These are phyloP conservation scores for Metschnikowia lachancei DNA, from an alignment of 805 yeast species.

Conservation along the genomic window DNA sequence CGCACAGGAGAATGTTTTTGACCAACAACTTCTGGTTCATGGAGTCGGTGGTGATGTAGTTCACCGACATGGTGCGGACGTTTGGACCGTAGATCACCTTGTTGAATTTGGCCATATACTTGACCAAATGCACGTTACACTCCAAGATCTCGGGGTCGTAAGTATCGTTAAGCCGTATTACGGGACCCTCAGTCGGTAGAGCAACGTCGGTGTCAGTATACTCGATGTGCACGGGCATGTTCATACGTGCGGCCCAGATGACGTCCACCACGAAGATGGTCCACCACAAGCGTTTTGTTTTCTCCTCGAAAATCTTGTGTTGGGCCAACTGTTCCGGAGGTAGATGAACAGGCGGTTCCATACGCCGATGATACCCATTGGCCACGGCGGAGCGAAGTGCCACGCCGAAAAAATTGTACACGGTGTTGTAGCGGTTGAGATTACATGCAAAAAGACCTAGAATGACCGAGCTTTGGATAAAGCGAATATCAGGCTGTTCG, in stretches of 20 bases:
- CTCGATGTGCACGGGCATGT: conserved; percentile 39
- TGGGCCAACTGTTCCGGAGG: conserved; percentile 1
- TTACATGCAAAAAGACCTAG: conserved; percentile 39
- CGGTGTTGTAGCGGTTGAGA: conserved; percentile 37
- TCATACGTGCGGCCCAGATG: conserved; percentile 40
- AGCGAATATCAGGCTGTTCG: conserved; percentile 30
- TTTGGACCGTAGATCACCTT: conserved; percentile 41
- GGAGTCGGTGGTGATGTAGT: conserved; percentile 40
- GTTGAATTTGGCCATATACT: conserved; percentile 36
- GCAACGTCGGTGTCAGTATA: conserved; percentile 45
- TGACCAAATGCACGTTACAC: conserved; percentile 39
- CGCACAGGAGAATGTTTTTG: conserved; percentile 29
- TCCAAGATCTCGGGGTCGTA: conserved; percentile 33
- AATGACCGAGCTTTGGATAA: conserved; percentile 34
- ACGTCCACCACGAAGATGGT: conserved; percentile 39
- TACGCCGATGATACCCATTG: conserved; percentile 37
- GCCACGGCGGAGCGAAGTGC: conserved; percentile 40
- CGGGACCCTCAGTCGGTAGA: conserved; percentile 35
- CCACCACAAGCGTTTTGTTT: conserved; percentile 43
- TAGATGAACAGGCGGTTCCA: conserved; percentile 10
- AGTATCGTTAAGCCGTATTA: conserved; percentile 26
- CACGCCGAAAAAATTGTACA: conserved; percentile 39
- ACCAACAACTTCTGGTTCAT: conserved; percentile 37
- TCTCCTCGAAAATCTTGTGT: conserved; percentile 22
- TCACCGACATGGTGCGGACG: conserved; percentile 37